These are phyloP conservation scores for Phytophthora litchii DNA, from an alignment of 352 stramenopile species.

Conservation along the genomic window DNA sequence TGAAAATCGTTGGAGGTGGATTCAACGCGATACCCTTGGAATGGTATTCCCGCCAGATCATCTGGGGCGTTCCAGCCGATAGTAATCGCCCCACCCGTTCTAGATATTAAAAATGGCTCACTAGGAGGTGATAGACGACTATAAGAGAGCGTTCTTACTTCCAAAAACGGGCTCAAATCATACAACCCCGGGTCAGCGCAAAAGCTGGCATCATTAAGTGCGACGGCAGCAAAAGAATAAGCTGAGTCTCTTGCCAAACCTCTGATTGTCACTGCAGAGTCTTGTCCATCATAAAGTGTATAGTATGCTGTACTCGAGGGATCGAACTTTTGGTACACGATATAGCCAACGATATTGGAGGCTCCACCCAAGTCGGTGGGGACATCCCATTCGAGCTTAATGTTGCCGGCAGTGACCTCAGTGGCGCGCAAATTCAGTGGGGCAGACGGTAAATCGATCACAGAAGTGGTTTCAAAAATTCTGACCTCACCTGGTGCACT, in stretches of 20 bases:
- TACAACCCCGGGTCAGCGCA: constrained; percentile 39
- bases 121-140: constrained; percentile 40
- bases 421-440: constrained; percentile 43
- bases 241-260: constrained; percentile 31
- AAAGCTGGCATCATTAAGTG: constrained; percentile 54
- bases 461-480: constrained; percentile 30
- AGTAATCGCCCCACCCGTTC: constrained; percentile 50
- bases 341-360: constrained; percentile 51
- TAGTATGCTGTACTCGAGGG: constrained; percentile 34
- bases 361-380: constrained; percentile 57
- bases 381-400: constrained; percentile 56
- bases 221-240: constrained; percentile 59
- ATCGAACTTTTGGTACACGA: constrained; percentile 48
- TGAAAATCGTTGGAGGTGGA: constrained; percentile 3
- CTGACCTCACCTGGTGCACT: constrained; percentile 29
- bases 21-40: constrained; percentile 49
- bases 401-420: constrained; percentile 54
- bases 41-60: constrained; percentile 52
- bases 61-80: constrained; percentile 52
- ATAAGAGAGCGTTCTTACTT: constrained; percentile 39
- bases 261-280: constrained; percentile 40
- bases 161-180: constrained; percentile 30
- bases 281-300: constrained; percentile 58
- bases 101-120: constrained; percentile 15
- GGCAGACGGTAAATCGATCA: constrained; percentile 45